Conservation (phyloP, 208 protist genomes). For the Tritrichomonas foetus region DNA sequence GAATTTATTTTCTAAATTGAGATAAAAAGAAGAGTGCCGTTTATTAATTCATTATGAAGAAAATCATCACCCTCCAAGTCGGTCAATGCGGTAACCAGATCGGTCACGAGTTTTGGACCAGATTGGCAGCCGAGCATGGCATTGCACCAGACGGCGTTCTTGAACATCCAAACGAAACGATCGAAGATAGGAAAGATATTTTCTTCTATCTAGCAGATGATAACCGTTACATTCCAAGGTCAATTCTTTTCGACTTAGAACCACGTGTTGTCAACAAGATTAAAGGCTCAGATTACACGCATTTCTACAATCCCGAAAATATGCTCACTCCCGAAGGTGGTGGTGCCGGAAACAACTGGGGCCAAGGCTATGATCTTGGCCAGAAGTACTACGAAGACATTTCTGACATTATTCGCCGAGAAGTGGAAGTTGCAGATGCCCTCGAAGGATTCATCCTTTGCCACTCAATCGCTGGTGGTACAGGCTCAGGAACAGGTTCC, state of each 20-base stretch:
- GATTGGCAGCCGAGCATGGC: conserved; percentile 85
- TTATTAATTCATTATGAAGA: too few species aligned
- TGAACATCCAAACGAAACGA: conserved; percentile 71
- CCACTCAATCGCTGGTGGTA: conserved; percentile 98
- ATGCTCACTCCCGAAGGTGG: conserved; percentile 71
- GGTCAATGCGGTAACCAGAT: conserved; percentile 94
- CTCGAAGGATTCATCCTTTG: conserved; percentile 95
- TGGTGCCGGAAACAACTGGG: conserved; percentile 99
- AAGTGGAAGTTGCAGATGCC: conserved; percentile 94
- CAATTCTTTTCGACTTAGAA: conserved; percentile 94
- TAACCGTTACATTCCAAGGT: conserved; percentile 81
- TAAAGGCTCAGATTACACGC: conserved; percentile 61
- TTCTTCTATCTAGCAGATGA: conserved; percentile 39
- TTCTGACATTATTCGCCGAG: conserved; percentile 98
- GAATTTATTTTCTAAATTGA: too few species aligned
- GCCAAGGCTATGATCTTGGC: conserved; percentile 64
- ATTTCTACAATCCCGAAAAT: conserved; percentile 80
- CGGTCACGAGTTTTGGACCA: conserved; percentile 71
- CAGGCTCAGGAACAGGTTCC: conserved; percentile 96
- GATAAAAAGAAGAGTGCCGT: too few species aligned
- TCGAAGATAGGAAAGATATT: conserved; percentile 91
- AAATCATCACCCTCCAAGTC: conserved; percentile 85
- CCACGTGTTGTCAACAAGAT: conserved; percentile 70
- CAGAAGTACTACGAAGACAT: conserved; percentile 75
- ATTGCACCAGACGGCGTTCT: conserved; percentile 79